Base-by-base conservation (phyloP, 305 asterid genomes). In the Fraxinus paxiana region DNA sequence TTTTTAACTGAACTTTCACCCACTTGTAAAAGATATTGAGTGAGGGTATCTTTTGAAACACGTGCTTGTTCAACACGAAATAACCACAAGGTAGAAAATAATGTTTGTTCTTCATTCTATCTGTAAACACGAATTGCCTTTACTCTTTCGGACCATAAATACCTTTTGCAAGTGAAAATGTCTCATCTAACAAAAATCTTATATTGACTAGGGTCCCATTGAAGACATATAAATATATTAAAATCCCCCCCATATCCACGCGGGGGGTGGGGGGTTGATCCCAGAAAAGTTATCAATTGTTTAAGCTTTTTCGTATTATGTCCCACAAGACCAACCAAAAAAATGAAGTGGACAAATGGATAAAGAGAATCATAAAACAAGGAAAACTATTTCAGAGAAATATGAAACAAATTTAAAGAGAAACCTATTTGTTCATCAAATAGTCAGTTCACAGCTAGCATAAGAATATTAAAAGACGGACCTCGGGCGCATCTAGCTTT, bases 401-500 rank as follows among this genome's bases (percentile, higher is more conserved):
- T 63, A 20, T 28, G 30, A 34, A 77, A 73, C 48, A 38, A 79
- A 76, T 59, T 63, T 38, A 80, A 75, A 81, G 63, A 78, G 73
- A 79, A 63, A 24, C 33, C 72, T 63, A 63, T 63, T 63, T 63
- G 70, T 51, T 71, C 37, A 71, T 72, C 34, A 81, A 79, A 38
- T 15, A 15, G 26, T 35, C 69, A 46, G 8, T 8, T 26, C 33
- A 33, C 24, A 59, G 69, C 30, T 59, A 20, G 30, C 2, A 12
- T 35, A 77, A 56, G 51, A n/a, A 17, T 10, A 51, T 6, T 72
- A 31, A 82, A 22, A 87, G 76, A 86, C 75, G 61, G 43, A 95
- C 99, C 98, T 92, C 88, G 2, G 95, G 93, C 75, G 88, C 18
- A 86, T 87, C 91, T 83, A 80, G 78, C 84, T 87, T 89, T 13